Evolutionary conservation across 139 green algal species (phyloP), one percentile per base, ranked within the genome.

Genomic region (Penium margaritaceum): DNA sequence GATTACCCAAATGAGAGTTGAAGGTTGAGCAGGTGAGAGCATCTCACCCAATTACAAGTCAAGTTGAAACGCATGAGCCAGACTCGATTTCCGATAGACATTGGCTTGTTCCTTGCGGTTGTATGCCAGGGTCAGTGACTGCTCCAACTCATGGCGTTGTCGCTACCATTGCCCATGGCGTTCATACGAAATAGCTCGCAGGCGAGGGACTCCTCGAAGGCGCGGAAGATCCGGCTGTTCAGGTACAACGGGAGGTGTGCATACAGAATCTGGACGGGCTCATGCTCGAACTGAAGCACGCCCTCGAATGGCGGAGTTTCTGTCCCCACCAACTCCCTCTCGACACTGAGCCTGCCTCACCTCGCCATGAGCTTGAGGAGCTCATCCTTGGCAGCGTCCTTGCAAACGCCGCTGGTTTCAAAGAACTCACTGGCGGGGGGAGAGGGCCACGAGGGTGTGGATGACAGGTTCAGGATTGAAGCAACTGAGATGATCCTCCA

Each of bases 171-270:
- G 86, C 80, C 93, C 94, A 99, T 99, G 67, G 94, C 94, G 75
- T 96, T 97, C 94, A 99, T 99, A 77, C 94, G 90, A 0, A 94
- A 90, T 74, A 99, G 88, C 91, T 99, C 94, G 14, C 83, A 93
- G 46, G 94, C 94, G 70, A 98, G 84, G 14, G 91, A 85, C 88
- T 99, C 94, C 84, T 81, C 69, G 2, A 84, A 57, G 21, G 82
- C 63, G 62, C 91, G 83, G 67, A 97, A 88, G 61, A 98, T 81
- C 70, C 87, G 90, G 57, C 80, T 84, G 87, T 97, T 99, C 72
- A 99, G 85, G 91, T 99, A 99, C 51, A 99, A 85, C 30, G 94
- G 94, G 83, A 99, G 88, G 74, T 98, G 85, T 2, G 94, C 89
- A 75, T 98, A 94, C 68, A 99, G 85, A 72, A 99, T 96, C 89